These are phyloP conservation scores for Plasmodium vinckei DNA, from an alignment of 169 alveolate species.

Conservation along the genomic window DNA sequence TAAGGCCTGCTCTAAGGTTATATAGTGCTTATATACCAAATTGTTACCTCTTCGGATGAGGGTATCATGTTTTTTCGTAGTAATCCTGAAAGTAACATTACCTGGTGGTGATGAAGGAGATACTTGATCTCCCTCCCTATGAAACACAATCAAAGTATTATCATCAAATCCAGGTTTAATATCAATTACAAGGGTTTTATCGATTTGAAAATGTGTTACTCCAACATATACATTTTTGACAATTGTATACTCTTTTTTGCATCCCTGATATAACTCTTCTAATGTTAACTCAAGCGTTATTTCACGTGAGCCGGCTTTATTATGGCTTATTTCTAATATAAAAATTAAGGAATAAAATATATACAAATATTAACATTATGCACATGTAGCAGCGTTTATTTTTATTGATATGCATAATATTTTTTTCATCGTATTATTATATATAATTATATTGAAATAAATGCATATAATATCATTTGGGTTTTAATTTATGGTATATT, in stretches of 20 bases:
- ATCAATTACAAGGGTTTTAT: conserved; percentile 84
- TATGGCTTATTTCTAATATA: background rate
- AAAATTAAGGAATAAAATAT: background rate
- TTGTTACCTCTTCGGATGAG: conserved; percentile 86
- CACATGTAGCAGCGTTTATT: no score
- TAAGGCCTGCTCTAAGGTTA: conserved; percentile 86
- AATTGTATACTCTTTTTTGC: conserved; percentile 84
- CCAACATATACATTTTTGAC: conserved; percentile 85
- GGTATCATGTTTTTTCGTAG: conserved; percentile 83
- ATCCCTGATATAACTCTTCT: conserved; percentile 86
- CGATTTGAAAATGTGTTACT: conserved; percentile 80
- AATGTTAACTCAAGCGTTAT: conserved; percentile 83
- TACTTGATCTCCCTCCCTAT: conserved; percentile 89
- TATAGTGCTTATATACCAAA: conserved; percentile 83
- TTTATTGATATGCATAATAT: no score
- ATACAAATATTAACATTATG: background rate
- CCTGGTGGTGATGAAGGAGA: conserved; percentile 87
- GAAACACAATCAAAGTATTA: conserved; percentile 85
- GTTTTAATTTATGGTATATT: no score
- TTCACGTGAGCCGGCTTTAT: conserved; percentile 78
- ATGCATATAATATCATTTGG: no score
- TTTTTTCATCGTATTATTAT: no score
- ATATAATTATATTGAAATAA: no score
- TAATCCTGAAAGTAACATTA: conserved; percentile 83
- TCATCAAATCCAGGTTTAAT: conserved; percentile 90